Evolutionary conservation across 257 asterid species (phyloP).

Genomic region (Penstemon eatonii): DNA sequence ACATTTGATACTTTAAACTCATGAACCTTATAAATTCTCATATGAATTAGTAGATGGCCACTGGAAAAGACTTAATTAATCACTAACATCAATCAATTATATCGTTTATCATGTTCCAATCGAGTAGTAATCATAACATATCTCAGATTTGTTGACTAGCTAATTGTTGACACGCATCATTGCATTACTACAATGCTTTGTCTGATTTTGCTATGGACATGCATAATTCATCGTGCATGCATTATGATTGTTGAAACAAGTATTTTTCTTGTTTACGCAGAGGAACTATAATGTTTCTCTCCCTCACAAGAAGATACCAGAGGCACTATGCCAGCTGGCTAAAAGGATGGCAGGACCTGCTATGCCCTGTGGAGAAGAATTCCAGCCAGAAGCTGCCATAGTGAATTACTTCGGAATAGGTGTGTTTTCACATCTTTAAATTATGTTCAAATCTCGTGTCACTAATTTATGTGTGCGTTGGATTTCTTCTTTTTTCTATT

Average conservation of each 20-base stretch:
- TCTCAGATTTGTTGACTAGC: conserved; percentile 8
- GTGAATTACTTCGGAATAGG: conserved; percentile 91
- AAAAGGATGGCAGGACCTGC: conserved; percentile 78
- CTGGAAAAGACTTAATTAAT: neutral
- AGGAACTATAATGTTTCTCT: conserved; percentile 76
- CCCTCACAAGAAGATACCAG: conserved; percentile 86
- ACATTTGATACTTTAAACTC: too few relatives aligned
- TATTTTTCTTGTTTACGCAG: conserved; percentile 41
- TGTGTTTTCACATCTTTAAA: conserved; percentile 18
- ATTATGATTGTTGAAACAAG: conserved; percentile 26
- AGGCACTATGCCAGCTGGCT: conserved; percentile 66
- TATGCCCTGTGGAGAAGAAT: conserved; percentile 69
- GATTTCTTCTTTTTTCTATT: neutral
- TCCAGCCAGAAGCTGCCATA: conserved; percentile 92
- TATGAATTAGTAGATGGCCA: neutral
- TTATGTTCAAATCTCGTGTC: neutral
- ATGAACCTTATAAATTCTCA: neutral
- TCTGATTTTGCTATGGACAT: neutral
- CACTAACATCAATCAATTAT: neutral
- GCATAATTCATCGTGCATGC: neutral
- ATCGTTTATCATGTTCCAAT: neutral
- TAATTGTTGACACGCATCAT: neutral
- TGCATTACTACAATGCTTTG: conserved; percentile 3
- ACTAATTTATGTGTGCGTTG: neutral
- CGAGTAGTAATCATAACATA: conserved; percentile 7